Evolutionary conservation across 495 filamentous ascomycete genomes (phyloP).

Genomic region (Cenococcum geophilum): DNA sequence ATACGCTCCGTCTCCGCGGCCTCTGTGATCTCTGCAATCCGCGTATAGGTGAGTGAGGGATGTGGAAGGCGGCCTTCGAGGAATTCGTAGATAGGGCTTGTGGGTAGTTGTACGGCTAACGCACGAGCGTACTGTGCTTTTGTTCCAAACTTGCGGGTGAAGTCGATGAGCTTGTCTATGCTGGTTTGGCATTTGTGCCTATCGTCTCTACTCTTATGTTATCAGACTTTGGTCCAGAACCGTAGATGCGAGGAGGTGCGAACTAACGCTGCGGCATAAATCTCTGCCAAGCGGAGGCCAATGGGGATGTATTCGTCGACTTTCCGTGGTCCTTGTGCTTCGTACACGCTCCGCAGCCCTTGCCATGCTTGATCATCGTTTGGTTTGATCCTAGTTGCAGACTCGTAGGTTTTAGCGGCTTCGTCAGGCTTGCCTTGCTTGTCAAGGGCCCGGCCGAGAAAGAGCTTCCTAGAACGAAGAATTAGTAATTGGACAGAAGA

Average conservation of each 20-base stretch:
- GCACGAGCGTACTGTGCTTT: constrained; percentile 65
- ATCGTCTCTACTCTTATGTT: constrained; percentile 42
- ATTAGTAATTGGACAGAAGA: no score
- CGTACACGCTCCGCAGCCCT: constrained; percentile 80
- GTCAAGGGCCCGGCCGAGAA: constrained; percentile 73
- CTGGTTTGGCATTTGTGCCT: constrained; percentile 67
- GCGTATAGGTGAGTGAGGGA: constrained; percentile 73
- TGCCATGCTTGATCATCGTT: constrained; percentile 74
- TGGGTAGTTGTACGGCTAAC: constrained; percentile 69
- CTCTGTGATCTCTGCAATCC: constrained; percentile 79
- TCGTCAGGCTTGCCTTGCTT: constrained; percentile 63
- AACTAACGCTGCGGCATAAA: constrained; percentile 61
- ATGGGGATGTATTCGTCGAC: constrained; percentile 69
- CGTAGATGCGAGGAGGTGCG: neutral
- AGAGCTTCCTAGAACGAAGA: constrained; percentile 55
- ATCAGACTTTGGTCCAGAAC: constrained; percentile 13
- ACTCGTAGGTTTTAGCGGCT: constrained; percentile 67
- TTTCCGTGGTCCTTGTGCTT: constrained; percentile 61
- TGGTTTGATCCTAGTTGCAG: constrained; percentile 60
- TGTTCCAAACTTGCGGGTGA: constrained; percentile 64
- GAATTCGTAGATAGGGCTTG: constrained; percentile 66
- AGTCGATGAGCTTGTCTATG: constrained; percentile 70
- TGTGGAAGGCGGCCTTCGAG: constrained; percentile 82
- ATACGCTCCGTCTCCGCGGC: constrained; percentile 82
- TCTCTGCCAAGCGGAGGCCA: constrained; percentile 62